Conservation (phyloP, 2,329 filamentous ascomycete species). For the Phialemonium atrogriseum region DNA sequence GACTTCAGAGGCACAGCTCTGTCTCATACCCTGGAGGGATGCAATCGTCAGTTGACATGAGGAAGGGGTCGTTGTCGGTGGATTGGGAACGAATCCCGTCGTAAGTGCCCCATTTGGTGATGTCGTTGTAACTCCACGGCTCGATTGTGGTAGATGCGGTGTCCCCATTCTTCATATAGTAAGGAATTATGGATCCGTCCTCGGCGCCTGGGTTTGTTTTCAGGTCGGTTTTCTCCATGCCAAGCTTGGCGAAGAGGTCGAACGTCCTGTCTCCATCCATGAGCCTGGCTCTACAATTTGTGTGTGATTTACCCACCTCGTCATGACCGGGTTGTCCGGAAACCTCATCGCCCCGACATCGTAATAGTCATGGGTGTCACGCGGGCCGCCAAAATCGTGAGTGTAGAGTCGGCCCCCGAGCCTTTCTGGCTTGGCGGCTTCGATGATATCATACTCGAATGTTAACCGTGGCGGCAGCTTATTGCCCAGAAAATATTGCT, state of each 20-base stretch:
- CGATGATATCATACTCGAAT: constrained; percentile 12
- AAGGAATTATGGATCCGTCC: constrained; percentile 6
- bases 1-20: too few species aligned
- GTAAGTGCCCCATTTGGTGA: constrained; percentile 3
- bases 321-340: constrained; percentile 12
- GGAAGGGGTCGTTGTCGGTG: not conserved
- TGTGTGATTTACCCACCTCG: too few species aligned
- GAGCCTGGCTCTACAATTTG: too few species aligned
- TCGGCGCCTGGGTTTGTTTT: not conserved
- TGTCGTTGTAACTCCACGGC: constrained; percentile 7
- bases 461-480: too few species aligned
- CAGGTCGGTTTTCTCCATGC: not conserved
- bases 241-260: constrained; percentile 5
- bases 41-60: not conserved
- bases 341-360: constrained; percentile 16
- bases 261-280: constrained; percentile 6
- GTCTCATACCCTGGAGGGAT: not conserved
- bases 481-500: too few species aligned
- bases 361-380: constrained; percentile 12
- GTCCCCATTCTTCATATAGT: constrained; percentile 4
- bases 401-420: constrained; percentile 13
- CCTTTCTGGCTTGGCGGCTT: constrained; percentile 7
- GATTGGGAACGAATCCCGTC: not conserved
- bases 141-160: constrained; percentile 3
- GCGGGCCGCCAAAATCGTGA: constrained; percentile 9